Evolutionary conservation across 2,329 filamentous ascomycete species (phyloP).

Genomic region (Exophiala xenobiotica): DNA sequence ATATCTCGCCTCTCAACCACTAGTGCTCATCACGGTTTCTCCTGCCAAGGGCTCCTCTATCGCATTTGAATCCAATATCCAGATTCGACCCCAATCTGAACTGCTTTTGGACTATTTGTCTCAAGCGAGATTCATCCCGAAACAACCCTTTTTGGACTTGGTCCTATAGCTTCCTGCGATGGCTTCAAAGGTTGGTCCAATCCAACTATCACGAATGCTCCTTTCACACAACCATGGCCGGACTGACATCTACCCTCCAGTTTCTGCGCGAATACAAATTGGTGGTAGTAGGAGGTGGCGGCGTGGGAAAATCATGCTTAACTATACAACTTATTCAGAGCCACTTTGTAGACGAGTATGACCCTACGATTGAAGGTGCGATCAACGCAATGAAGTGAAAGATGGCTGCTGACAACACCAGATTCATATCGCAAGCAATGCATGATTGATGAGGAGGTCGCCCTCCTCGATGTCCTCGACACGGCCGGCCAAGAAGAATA

Average conservation of each 20-base stretch:
- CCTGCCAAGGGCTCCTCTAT: constrained; percentile 16
- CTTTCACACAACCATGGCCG: constrained; percentile 14
- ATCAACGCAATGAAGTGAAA: constrained; percentile 12
- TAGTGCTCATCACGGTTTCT: constrained; percentile 5
- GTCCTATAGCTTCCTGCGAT: constrained; percentile 28
- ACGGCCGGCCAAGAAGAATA: constrained; percentile 99
- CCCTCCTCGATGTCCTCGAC: constrained; percentile 94
- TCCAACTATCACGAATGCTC: constrained; percentile 3
- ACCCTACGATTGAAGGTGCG: constrained; percentile 93
- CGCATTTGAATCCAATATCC: constrained; percentile 8
- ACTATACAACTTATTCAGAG: constrained; percentile 95
- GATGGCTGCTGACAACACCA: constrained; percentile 41
- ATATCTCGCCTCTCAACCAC: neutral
- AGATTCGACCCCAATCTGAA: constrained; percentile 11
- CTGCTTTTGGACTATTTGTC: constrained; percentile 18
- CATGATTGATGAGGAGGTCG: constrained; percentile 96
- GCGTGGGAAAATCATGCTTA: constrained; percentile 98
- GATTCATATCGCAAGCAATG: constrained; percentile 99
- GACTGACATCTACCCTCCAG: constrained; percentile 49
- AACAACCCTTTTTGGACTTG: neutral
- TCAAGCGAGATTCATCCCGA: constrained; percentile 19
- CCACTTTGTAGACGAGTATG: constrained; percentile 99
- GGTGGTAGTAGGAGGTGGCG: constrained; percentile 96
- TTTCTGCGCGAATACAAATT: constrained; percentile 91
- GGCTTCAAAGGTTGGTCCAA: constrained; percentile 43